These are phyloP conservation scores for Chimonanthus praecox DNA, from an alignment of 164 flowering plant genomes.

Conservation along the genomic window DNA sequence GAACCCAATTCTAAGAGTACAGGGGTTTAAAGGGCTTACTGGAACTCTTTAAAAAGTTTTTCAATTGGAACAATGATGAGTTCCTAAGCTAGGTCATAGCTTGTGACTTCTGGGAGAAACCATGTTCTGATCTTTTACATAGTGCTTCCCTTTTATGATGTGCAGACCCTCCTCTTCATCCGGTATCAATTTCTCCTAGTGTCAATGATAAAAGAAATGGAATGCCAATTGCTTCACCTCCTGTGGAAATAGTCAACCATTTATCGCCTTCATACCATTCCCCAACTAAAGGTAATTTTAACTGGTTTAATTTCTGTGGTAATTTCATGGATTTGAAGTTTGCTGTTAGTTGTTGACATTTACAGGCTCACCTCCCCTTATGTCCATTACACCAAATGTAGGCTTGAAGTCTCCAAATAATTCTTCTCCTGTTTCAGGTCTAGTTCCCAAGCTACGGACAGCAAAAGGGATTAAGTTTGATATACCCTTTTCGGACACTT, in stretches of 20 bases:
- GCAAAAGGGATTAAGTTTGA: constrained; percentile 2
- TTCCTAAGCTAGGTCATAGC: neutral
- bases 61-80: neutral
- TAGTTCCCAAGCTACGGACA: neutral
- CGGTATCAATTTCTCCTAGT: constrained; percentile 28
- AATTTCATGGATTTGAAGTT: too few species aligned
- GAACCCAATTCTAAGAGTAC: neutral
- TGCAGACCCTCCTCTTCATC: constrained; percentile 30
- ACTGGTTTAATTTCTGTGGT: too few species aligned
- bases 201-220: constrained; percentile 13
- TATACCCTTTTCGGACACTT: too few species aligned
- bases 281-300: constrained; percentile 28
- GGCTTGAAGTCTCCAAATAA: constrained; percentile 10
- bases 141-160: neutral
- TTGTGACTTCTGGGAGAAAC: neutral
- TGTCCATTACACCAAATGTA: constrained; percentile 29
- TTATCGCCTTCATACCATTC: constrained; percentile 22
- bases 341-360: neutral
- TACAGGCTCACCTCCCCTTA: constrained; percentile 25
- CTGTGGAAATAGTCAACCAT: constrained; percentile 11
- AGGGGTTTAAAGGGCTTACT: neutral
- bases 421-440: neutral
- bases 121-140: neutral
- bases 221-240: constrained; percentile 38
- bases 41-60: neutral